phyloP scores from a whole-genome alignment of 2,329 filamentous ascomycete genomes.

The Fusarium anguioides region DNA sequence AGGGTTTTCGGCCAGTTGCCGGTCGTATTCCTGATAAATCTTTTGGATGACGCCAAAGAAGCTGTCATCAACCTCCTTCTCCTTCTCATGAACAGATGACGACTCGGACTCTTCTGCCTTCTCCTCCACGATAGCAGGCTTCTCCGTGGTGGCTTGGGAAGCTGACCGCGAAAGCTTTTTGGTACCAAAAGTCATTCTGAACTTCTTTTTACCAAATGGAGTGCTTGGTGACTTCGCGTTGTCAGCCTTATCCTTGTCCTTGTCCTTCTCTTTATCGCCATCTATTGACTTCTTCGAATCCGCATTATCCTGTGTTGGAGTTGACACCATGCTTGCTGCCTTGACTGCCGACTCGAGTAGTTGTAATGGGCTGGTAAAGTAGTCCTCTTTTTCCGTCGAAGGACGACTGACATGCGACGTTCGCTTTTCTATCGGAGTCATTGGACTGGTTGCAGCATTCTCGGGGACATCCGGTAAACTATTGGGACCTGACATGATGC shows the following conservation, averaged over 20 bases:
- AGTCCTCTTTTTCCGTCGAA: slow-evolving; percentile 77
- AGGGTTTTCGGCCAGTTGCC: slow-evolving; percentile 67
- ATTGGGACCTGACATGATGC: slow-evolving; percentile 39
- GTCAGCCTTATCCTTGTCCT: slow-evolving; percentile 58
- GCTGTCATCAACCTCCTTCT: slow-evolving; percentile 79
- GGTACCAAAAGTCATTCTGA: slow-evolving; percentile 83
- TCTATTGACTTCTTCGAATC: slow-evolving; percentile 63
- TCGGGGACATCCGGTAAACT: slow-evolving; percentile 62
- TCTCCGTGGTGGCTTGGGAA: slow-evolving; percentile 70
- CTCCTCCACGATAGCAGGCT: slow-evolving; percentile 79
- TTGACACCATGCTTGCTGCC: slow-evolving; percentile 59
- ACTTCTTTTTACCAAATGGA: slow-evolving; percentile 88
- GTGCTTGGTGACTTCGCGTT: slow-evolving; percentile 69
- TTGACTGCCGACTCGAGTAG: slow-evolving; percentile 61
- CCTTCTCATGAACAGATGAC: slow-evolving; percentile 74
- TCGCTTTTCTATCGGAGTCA: slow-evolving; percentile 64
- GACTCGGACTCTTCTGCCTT: slow-evolving; percentile 76
- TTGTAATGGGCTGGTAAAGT: slow-evolving; percentile 75
- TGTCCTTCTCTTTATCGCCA: slow-evolving; percentile 58
- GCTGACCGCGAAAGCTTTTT: slow-evolving; percentile 83
- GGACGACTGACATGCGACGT: slow-evolving; percentile 66
- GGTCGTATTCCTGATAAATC: slow-evolving; percentile 79
- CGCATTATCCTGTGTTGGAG: slow-evolving; percentile 58
- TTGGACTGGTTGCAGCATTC: slow-evolving; percentile 55
- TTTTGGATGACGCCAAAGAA: slow-evolving; percentile 78